Percentiles rank a stretch among this genome's conserved stretches.
These are phyloP conservation scores for Lolium perenne DNA, from an alignment of 176 grass and related monocot species.

Conservation along the genomic window DNA sequence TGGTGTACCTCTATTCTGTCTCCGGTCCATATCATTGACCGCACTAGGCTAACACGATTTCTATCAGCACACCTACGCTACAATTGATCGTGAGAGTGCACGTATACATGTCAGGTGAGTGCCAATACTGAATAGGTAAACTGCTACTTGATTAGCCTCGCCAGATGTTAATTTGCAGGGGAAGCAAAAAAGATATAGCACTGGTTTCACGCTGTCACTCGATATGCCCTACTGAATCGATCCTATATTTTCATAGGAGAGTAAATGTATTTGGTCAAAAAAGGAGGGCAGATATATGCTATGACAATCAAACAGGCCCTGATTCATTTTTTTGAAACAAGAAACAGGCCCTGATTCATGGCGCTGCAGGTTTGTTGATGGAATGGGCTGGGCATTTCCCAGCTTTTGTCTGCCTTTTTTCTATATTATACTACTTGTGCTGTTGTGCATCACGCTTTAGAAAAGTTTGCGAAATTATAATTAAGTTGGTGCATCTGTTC, in stretches of 20 bases:
- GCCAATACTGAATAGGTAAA: background rate
- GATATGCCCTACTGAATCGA: background rate
- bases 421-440: too few species aligned
- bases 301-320: background rate
- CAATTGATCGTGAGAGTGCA: background rate
- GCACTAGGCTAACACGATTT: background rate
- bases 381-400: background rate
- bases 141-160: background rate
- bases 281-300: background rate
- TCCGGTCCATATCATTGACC: background rate
- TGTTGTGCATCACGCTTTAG: background rate
- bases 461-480: background rate
- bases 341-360: too few species aligned
- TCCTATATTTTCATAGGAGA: background rate
- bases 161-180: background rate
- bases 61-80: background rate
- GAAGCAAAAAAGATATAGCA: background rate
- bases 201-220: background rate
- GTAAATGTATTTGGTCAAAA: too few species aligned
- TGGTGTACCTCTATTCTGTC: background rate
- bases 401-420: too few species aligned
- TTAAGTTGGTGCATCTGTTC: background rate
- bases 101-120: constrained; percentile 1
- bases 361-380: background rate
- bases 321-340: too few species aligned